phyloP scores from a whole-genome alignment of 2,329 filamentous ascomycete species.

The Diaporthe aspalathi region DNA sequence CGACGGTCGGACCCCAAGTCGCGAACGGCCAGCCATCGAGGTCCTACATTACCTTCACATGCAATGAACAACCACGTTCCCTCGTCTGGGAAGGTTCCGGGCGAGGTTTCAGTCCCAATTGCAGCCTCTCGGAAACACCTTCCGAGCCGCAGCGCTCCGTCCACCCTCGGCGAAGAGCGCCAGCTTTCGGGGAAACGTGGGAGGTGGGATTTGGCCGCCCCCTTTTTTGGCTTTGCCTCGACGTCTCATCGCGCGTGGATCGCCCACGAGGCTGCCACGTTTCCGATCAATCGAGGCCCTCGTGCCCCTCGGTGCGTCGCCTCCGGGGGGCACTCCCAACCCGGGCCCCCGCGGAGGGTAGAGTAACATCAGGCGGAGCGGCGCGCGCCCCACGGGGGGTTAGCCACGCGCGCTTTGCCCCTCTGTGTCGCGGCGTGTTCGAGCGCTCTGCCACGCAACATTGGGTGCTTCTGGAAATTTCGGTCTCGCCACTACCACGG shows the following conservation, averaged over 20 bases:
- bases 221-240: slow-evolving; percentile 17
- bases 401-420: background rate
- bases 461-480: slow-evolving; percentile 14
- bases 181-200: background rate
- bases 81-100: slow-evolving; percentile 20
- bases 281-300: slow-evolving; percentile 27
- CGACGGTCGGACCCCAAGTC: slow-evolving; percentile 23
- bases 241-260: slow-evolving; percentile 30
- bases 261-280: slow-evolving; percentile 27
- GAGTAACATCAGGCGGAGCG: slow-evolving; percentile 4
- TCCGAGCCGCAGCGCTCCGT: slow-evolving; percentile 8
- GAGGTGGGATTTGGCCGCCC: background rate
- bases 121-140: slow-evolving; percentile 12
- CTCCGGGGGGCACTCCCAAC: slow-evolving; percentile 6
- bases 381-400: background rate
- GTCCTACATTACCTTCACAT: slow-evolving; percentile 6
- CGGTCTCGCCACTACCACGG: background rate
- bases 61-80: background rate
- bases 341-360: background rate
- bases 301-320: background rate
- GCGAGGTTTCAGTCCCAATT: slow-evolving; percentile 18
- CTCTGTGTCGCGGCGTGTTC: background rate
- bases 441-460: slow-evolving; percentile 1
- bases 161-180: background rate
- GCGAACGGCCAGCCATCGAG: background rate